Evolutionary conservation across 2,329 filamentous ascomycete species (phyloP), one percentile per base, ranked within the genome.

Genomic region (Tolypocladium cylindrosporum): DNA sequence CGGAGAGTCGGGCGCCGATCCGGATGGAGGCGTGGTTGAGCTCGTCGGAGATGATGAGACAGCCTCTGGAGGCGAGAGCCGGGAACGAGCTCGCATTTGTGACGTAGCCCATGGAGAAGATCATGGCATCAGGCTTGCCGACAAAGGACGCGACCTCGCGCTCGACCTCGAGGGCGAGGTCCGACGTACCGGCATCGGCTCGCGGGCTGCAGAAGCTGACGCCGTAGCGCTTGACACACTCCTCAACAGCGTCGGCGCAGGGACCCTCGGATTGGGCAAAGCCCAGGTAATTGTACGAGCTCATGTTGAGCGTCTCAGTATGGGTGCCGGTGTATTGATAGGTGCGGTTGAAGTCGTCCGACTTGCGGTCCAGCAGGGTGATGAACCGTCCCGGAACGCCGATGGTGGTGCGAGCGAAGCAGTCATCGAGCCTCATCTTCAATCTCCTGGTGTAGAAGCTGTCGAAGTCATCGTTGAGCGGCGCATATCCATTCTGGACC

Each of bases 41-140:
- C 74, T 99, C 94, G 72, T 99, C 94, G 0, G 93, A 97, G 66
- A 99, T 89, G 70, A 99, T 88, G 56, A 99, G 81, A 68, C 89
- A 95, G 61, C 94, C 94, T 76, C 96, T 97, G 67, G 88, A 88
- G 57, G 96, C 90, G 48, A 99, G 80, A 41, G 92, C 91, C 3
- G 93, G 91, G 79, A 99, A 97, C 19, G 92, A 86, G 63, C 88
- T 90, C 37, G 93, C 88, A 69, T 99, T 99, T 63, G 94, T 99
- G 61, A 92, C 91, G 71, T 96, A 99, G 40, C 94, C 94, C 94
- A 99, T 99, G 31, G 93, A 97, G 77, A 97, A 97, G 56, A 99
- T 87, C 87, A 97, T 97, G 36, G 94, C 88, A 36, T 90, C 85
- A 59, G 92, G 89, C 78, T 97, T 99, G 71, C 92, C 93, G 43